Base-by-base conservation (phyloP, 805 yeast species). In the Wickerhamiella slavikovae region DNA sequence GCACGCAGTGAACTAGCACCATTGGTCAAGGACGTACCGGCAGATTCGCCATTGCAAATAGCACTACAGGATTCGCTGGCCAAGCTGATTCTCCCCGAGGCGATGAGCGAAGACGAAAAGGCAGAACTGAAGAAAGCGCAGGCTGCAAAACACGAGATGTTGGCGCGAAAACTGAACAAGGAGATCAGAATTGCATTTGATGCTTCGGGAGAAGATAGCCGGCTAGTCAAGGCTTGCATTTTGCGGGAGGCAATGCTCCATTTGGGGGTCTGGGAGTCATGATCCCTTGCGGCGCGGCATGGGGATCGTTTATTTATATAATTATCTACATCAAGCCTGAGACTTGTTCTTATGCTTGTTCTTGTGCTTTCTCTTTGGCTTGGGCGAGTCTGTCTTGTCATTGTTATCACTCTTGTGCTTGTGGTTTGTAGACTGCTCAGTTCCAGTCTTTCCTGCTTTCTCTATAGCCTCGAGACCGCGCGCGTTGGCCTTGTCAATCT, bases 251-350 rank as follows among this genome's bases (percentile, higher is more conserved):
- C 29, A 26, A 11, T 16, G 22, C 3, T 15, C 27, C 15, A 19
- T 12, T 3, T 19, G 28, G 12, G 21, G 22, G 22, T 12, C 7
- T 11, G 57, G 57, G 33, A 67, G 74, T 35, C 59, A 80, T 50
- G 64, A 66, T 31, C 85, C 78, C 38, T 52, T 82, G 36, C 93
- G 83, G 45, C 56, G 71, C 25, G 71, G 91, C 2, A 77, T 82
- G 89, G 79, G 92, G 15, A 56, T 82, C 35, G 52, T 82, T 22
- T 67, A 68, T 22, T 63, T 62, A 36, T 62, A 67, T 1, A n/a
- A n/a, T n/a, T n/a, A n/a, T n/a, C n/a, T n/a, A n/a, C n/a, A n/a
- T n/a, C n/a, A 29, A n/a, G 15, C 22, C 21, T 17, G 17, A 17
- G 22, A 22, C 28, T 31, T 31, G 15, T 27, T 26, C n/a, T 29